Percentiles rank a stretch among this genome's conserved stretches.
Evolutionary conservation across 75 land plant species (phyloP).

Genomic region (Sequoia sempervirens): DNA sequence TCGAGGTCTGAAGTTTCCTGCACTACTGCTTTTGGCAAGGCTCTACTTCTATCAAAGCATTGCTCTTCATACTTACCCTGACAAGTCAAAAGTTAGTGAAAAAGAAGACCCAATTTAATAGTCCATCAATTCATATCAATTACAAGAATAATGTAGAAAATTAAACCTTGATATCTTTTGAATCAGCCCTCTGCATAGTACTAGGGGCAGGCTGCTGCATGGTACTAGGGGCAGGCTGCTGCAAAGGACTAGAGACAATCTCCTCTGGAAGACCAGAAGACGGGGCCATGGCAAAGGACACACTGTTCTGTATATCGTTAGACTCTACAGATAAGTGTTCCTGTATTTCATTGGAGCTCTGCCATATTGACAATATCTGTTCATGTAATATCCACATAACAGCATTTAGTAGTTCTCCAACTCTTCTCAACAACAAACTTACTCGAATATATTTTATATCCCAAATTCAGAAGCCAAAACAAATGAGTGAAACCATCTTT

Average conservation of each 20-base stretch:
- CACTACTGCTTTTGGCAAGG: not conserved
- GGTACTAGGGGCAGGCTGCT: not conserved
- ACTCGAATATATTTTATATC: not conserved
- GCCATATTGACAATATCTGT: conserved; percentile 3
- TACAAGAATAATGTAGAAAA: not conserved
- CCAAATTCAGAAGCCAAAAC: not conserved
- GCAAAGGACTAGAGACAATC: not conserved
- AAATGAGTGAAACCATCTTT: not conserved
- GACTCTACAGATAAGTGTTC: not conserved
- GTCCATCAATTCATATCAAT: no score
- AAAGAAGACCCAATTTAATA: no score
- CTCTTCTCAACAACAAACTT: not conserved
- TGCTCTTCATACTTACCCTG: no score
- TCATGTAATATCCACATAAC: not conserved
- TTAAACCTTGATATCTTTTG: not conserved
- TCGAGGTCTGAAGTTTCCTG: not conserved
- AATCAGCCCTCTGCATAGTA: not conserved
- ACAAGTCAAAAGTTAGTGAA: no score
- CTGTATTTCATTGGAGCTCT: not conserved
- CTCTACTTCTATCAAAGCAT: no score
- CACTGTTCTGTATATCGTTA: not conserved
- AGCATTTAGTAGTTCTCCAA: not conserved
- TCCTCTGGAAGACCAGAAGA: not conserved
- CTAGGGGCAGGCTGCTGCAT: not conserved
- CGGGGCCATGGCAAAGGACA: not conserved